Evolutionary conservation across 2,329 filamentous ascomycete species (phyloP).

Genomic region (Claviceps sp.): DNA sequence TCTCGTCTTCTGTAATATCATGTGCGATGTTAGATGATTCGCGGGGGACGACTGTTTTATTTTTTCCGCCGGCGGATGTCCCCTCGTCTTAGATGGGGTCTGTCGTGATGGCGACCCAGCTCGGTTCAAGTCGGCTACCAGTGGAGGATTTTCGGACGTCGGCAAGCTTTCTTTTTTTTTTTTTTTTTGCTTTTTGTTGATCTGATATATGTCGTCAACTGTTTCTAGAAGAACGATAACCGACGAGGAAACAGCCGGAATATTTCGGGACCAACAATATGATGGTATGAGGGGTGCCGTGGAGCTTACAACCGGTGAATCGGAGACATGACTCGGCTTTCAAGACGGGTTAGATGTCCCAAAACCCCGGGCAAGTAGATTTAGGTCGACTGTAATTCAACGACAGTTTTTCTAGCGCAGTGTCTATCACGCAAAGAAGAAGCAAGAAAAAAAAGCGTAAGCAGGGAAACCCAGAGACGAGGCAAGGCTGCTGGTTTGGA

Average conservation of each 20-base stretch:
- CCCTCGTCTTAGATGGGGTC: background rate
- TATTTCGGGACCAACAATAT: background rate
- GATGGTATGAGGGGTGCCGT: background rate
- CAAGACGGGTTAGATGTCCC: background rate
- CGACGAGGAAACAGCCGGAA: background rate
- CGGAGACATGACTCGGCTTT: constrained; percentile 1
- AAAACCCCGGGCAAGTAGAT: background rate
- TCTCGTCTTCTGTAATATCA: background rate
- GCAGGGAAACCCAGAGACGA: background rate
- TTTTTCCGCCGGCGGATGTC: background rate
- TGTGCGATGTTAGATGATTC: background rate
- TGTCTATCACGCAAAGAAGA: background rate
- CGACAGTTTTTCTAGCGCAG: background rate
- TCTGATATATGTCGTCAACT: background rate
- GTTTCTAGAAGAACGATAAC: background rate
- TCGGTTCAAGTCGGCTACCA: background rate
- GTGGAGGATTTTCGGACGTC: background rate
- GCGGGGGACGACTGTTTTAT: background rate
- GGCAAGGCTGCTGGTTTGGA: constrained; percentile 1
- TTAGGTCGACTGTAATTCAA: background rate
- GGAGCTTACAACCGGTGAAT: constrained; percentile 1
- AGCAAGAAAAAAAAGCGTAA: background rate
- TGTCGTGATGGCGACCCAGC: background rate
- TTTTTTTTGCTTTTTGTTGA: background rate
- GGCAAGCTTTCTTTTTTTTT: background rate